Base-by-base conservation (phyloP, 306 rosid genomes). In the Alnus rubra region DNA sequence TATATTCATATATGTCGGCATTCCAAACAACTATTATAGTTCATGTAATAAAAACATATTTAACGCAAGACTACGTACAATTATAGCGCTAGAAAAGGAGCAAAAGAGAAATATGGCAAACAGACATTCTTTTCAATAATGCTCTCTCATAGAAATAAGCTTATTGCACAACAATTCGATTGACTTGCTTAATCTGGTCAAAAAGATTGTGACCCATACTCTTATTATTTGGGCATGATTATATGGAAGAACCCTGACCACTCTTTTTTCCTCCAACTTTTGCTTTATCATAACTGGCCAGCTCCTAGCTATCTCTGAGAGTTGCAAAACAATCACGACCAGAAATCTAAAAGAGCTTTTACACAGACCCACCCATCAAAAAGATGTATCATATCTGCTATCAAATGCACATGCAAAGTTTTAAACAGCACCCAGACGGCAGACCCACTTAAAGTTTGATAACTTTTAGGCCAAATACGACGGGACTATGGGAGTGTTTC, bases 351-450 rank as follows among this genome's bases (percentile, higher is more conserved):
- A 44, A 69, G 58, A 76, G 71, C 37, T 76, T 33, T 33, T 71
- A 75, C 82, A 74, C 52, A 44, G 73, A 78, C 78, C 44, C 44
- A 39, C 55, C 75, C 12, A 76, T 49, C 75, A 68, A 63, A 81
- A 77, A 79, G 86, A 78, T 78, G 69, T 77, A 39, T 78, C 80
- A 10, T 76, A 53, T 71, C 59, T 76, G 56, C 64, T 78, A 74
- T 83, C 81, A 87, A 70, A 69, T 70, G 85, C 79, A 72, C 31
- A 80, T 72, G 84, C 86, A 78, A 33, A 68, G 78, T 81, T 80
- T 75, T 78, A 58, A 30, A 76, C 74, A 78, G 6, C 0, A 45
- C 79, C 72, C 69, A 71, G 28, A 23, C 28, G 28, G 28, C 16
- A 75, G 81, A 51, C 87, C 89, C 87, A 88, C 85, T 16, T 30